Base-by-base conservation (phyloP, 345 rosid species). In the Clarkia xantiana region DNA sequence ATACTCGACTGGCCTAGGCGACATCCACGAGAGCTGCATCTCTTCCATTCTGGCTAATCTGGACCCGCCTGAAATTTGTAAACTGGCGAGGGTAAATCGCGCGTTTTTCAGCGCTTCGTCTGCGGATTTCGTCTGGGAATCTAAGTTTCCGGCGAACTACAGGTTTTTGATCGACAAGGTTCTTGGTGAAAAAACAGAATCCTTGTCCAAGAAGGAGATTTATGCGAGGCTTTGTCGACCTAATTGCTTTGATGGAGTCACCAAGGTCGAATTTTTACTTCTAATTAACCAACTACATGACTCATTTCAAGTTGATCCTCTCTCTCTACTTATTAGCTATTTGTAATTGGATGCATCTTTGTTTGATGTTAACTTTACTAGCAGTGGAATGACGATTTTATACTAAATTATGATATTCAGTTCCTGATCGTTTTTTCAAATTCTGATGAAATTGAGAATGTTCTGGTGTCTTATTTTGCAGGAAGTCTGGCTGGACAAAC, bases 51-150 rank as follows among this genome's bases (percentile, higher is more conserved):
- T 78, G 0, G 69, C 64, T 71, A 58, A 60, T 70, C 41, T 90
- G 63, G 95, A 90, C 54, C 95, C 97, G 4, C 84, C 73, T n/a
- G 86, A 77, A 73, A 90, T 90, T 18, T 90, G 94, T 56, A 65
- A 51, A 45, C 66, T 90, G 9, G 94, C 95, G 2, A 40, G 67
- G 59, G 59, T 90, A 51, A 80, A 62, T 67, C 56, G 51, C 51
- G 66, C 82, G 16, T 90, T 90, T 15, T 78, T 49, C 22, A 75
- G 73, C 1, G 94, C 97, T 40, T 82, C 95, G 3, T 65, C 58
- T 52, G 77, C 79, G 9, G 91, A 90, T 62, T 79, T 71, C 29
- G 73, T 90, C 12, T 90, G 95, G 97, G 95, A 77, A 61, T 71
- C 72, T 4, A 85, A 90, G 66, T 66, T 90, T 44, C 97, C 97